Percentiles rank a stretch among this genome's conserved stretches.
These are phyloP conservation scores for Gnomoniopsis smithogilvyi DNA, from an alignment of 2,329 filamentous ascomycete genomes.

Conservation along the genomic window DNA sequence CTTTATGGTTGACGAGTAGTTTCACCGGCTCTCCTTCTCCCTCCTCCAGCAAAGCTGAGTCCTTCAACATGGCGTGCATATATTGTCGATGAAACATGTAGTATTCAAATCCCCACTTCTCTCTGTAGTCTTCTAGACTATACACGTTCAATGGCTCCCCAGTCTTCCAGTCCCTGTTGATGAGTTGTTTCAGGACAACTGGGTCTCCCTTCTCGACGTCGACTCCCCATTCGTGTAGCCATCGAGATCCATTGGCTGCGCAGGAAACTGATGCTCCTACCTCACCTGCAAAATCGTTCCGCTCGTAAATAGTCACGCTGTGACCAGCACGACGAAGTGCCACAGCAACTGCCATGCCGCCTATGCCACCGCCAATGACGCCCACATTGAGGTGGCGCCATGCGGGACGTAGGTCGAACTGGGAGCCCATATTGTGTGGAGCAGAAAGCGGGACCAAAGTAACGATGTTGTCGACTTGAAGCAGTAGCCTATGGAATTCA, in stretches of 20 bases:
- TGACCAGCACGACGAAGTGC: constrained; percentile 46
- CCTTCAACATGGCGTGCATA: constrained; percentile 36
- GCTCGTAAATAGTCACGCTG: constrained; percentile 60
- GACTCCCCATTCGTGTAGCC: constrained; percentile 67
- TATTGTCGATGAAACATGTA: constrained; percentile 62
- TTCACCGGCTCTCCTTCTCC: constrained; percentile 23
- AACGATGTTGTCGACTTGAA: neutral
- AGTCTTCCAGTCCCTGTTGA: constrained; percentile 68
- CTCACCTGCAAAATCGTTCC: constrained; percentile 63
- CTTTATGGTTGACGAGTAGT: constrained; percentile 55
- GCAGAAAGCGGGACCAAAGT: neutral
- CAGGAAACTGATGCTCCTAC: constrained; percentile 66
- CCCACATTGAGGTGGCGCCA: constrained; percentile 45
- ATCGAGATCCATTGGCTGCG: constrained; percentile 67
- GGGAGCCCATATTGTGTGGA: neutral
- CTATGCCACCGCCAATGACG: constrained; percentile 46
- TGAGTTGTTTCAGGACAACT: constrained; percentile 62
- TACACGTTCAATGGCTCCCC: constrained; percentile 64
- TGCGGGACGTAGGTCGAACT: constrained; percentile 15
- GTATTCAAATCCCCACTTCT: constrained; percentile 60
- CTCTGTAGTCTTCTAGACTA: constrained; percentile 61
- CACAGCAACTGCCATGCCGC: constrained; percentile 44
- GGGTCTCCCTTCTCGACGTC: constrained; percentile 63
- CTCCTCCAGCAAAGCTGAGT: constrained; percentile 7
- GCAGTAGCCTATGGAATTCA: too few species aligned